Percentiles rank a stretch among this genome's conserved stretches.
phyloP scores from a whole-genome alignment of 257 asterid species.

The Solanum gracilifrons region DNA sequence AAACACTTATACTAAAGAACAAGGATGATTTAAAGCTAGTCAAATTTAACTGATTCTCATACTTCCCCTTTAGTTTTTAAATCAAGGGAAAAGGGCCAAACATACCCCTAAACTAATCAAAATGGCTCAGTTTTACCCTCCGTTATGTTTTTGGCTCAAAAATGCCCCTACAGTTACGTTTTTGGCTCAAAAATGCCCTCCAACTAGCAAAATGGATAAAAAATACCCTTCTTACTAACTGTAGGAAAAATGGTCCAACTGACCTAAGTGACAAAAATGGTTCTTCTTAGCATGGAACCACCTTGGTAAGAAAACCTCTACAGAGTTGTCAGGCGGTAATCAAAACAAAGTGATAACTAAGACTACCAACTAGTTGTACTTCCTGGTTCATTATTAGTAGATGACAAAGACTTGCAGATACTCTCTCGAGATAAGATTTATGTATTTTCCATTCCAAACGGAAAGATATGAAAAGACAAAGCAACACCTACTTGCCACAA shows the following conservation, averaged over 20 bases:
- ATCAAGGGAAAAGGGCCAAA: not conserved
- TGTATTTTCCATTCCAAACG: not conserved
- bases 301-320: not conserved
- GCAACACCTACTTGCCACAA: conserved; percentile 53
- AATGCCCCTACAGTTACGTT: not conserved
- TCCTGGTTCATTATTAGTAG: not conserved
- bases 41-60: not conserved
- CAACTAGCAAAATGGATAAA: not conserved
- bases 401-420: not conserved
- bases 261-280: not conserved
- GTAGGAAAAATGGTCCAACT: not conserved
- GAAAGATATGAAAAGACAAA: not conserved
- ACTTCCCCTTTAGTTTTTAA: not conserved
- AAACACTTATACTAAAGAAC: not conserved
- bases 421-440: not conserved
- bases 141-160: not conserved
- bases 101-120: not conserved
- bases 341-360: not conserved
- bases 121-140: not conserved
- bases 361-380: not conserved
- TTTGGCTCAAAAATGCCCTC: not conserved
- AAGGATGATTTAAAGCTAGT: not conserved
- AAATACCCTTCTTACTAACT: not conserved
- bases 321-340: not conserved
- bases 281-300: not conserved